phyloP scores from a whole-genome alignment of 2,329 filamentous ascomycete genomes.

The Hymenotorrendiella dingleyae region DNA sequence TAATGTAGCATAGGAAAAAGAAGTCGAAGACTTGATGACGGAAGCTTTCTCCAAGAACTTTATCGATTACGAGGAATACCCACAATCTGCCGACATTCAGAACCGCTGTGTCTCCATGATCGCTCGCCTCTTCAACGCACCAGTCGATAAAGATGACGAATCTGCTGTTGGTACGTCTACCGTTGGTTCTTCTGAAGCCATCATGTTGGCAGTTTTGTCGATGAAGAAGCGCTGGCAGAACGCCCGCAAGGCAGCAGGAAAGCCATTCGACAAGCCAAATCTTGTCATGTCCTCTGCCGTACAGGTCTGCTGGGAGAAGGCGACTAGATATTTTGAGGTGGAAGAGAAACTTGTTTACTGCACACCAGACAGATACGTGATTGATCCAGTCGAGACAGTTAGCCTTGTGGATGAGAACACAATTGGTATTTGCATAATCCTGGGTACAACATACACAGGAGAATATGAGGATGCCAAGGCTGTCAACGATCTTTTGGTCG shows the following conservation, averaged over 20 bases:
- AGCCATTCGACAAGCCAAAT: constrained; percentile 76
- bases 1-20: constrained; percentile 64
- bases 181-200: constrained; percentile 84
- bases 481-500: constrained; percentile 79
- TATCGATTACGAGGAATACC: constrained; percentile 83
- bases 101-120: constrained; percentile 93
- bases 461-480: constrained; percentile 92
- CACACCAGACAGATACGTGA: constrained; percentile 54
- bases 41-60: constrained; percentile 94
- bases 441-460: constrained; percentile 92
- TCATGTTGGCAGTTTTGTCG: constrained; percentile 75
- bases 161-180: constrained; percentile 81
- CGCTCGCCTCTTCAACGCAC: constrained; percentile 79
- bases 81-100: constrained; percentile 76
- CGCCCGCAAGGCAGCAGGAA: constrained; percentile 74
- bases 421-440: constrained; percentile 87
- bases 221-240: constrained; percentile 97
- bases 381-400: constrained; percentile 58
- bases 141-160: constrained; percentile 45
- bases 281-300: constrained; percentile 94
- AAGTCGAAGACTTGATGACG: constrained; percentile 92
- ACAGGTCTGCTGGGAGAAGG: constrained; percentile 97
- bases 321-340: constrained; percentile 81
- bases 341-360: constrained; percentile 78
- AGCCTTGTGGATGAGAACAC: constrained; percentile 60